phyloP scores from a whole-genome alignment of 164 flowering plant species.

The Magnolia sinica region DNA sequence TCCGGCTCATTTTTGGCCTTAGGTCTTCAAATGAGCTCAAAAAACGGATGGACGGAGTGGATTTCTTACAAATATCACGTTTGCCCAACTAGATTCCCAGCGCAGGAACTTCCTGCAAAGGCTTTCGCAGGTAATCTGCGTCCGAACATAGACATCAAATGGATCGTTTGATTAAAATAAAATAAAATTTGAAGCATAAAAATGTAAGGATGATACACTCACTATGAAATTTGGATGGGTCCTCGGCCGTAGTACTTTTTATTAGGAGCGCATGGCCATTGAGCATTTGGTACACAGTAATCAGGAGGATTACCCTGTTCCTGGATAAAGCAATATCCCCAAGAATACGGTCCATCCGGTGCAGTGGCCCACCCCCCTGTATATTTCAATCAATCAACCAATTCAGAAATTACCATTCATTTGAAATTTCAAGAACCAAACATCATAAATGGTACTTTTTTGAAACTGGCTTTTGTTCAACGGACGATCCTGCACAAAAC shows the following conservation, averaged over 20 bases:
- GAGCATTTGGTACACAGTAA: conserved; percentile 5
- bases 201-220: not conserved
- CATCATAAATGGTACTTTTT: not conserved
- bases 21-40: too few species aligned
- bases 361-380: conserved; percentile 27
- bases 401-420: not conserved
- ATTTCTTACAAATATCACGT: too few species aligned
- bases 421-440: not conserved
- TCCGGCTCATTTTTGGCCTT: too few species aligned
- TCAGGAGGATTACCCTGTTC: conserved; percentile 13
- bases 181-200: not conserved
- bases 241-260: conserved; percentile 11
- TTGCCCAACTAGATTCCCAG: too few species aligned
- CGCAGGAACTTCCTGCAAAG: too few species aligned
- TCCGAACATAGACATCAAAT: not conserved
- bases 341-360: conserved; percentile 31
- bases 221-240: conserved; percentile 14
- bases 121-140: too few species aligned
- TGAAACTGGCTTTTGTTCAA: not conserved
- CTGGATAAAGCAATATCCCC: conserved; percentile 30
- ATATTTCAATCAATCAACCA: not conserved
- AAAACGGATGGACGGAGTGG: too few species aligned
- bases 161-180: not conserved
- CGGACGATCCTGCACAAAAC: not conserved
- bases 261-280: conserved; percentile 4